Evolutionary conservation across 202 grass and related monocot species (phyloP), one percentile per base, ranked within the genome.

Genomic region (Saccharum hybrid): DNA sequence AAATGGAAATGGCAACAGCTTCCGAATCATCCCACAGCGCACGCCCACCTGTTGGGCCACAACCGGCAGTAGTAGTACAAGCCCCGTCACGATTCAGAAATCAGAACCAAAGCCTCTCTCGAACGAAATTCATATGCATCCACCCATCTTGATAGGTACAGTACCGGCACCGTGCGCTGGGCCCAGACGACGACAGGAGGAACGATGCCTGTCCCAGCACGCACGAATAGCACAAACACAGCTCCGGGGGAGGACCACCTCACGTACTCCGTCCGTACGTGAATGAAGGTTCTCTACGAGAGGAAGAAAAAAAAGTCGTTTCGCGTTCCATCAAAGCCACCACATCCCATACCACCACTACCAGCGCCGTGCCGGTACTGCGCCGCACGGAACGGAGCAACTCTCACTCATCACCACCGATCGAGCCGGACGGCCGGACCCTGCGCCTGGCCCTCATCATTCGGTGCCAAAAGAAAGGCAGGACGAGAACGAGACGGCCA

Each of bases 11-110:
- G n/a, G n/a, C 63, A 62, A 70, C 31, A 52, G 10, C 14, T 8
- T 63, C 40, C 78, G 46, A 40, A 51, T 10, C 71, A 5, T 30
- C 38, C 49, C 63, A 18, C 7, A n/a, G 9, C n/a, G 4, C 36
- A 66, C 85, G 66, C 21, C 54, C 56, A 11, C 5, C 61, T 54
- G 65, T 45, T 54, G 52, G 72, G 15, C 79, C 65, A 82, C 33
- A 77, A 77, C 49, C 22, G 72, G 68, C 59, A 79, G 2, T 61
- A 9, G 48, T 14, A 16, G 48, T 51, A 16, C 26, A 16, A 65
- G 5, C 63, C 63, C 62, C 38, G 5, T 42, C 34, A 41, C 56
- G 8, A 22, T 59, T 22, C n/a, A 52, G n/a, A n/a, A n/a, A n/a
- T 49, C 46, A 57, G 56, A 57, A 56, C 52, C 52, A 56, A 56